phyloP scores from a whole-genome alignment of 2,329 filamentous ascomycete species.

The Huntiella omanensis region DNA sequence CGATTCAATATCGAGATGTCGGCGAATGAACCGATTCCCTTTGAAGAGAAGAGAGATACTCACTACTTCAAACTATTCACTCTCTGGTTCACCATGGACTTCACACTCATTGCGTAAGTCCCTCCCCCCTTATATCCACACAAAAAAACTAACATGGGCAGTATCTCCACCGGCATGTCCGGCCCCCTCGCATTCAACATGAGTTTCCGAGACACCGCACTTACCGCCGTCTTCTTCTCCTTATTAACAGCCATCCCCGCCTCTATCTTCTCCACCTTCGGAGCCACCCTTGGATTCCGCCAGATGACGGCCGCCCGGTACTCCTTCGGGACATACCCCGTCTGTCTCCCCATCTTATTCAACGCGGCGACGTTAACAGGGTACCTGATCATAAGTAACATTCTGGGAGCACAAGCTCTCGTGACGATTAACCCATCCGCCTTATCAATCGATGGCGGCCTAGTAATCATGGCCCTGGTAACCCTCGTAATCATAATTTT shows the following conservation, averaged over 20 bases:
- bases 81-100: conserved; percentile 18
- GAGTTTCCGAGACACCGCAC: conserved; percentile 22
- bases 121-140: neutral
- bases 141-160: neutral
- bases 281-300: conserved; percentile 26
- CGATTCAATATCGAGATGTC: conserved; percentile 15
- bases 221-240: conserved; percentile 29
- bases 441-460: conserved; percentile 26
- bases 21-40: conserved; percentile 17
- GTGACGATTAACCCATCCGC: conserved; percentile 20
- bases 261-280: conserved; percentile 24
- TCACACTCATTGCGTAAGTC: conserved; percentile 18
- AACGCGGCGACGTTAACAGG: conserved; percentile 29
- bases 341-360: conserved; percentile 17
- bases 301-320: conserved; percentile 29
- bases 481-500: conserved; percentile 28
- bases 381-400: conserved; percentile 27
- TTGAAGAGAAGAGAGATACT: conserved; percentile 16
- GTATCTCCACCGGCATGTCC: conserved; percentile 25
- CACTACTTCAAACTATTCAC: conserved; percentile 18
- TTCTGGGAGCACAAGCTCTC: conserved; percentile 27
- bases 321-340: conserved; percentile 14
- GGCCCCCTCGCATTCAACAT: conserved; percentile 25
- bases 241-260: conserved; percentile 21
- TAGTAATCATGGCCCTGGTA: conserved; percentile 27